Evolutionary conservation across 1,284 basidiomycete species (phyloP), one percentile per base, ranked within the genome.

Genomic region (Tilletiopsis washingtonensis): DNA sequence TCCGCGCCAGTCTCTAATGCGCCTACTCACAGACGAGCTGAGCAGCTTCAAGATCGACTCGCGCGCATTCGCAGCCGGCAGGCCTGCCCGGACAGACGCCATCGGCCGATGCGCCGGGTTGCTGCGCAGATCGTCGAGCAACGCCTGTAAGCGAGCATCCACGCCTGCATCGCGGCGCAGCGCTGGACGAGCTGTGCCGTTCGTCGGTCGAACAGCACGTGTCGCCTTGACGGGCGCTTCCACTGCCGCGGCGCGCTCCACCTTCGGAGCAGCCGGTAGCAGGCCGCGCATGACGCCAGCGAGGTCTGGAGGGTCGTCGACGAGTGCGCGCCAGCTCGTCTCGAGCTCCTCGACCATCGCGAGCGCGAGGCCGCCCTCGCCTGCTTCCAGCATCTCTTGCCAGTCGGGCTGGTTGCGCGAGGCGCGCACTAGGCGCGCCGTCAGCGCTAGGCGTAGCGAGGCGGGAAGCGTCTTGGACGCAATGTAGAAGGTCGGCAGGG

Each of bases 401-500:
- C 79, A 75, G 45, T 81, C 79, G 2, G 77, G 78, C 14, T 74
- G 58, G 44, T 74, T 71, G 45, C 58, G 44, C 40, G 53, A 17
- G 27, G 56, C 57, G 36, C 57, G 47, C 17, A 62, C 45, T 24
- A 74, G 76, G 36, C 78, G 77, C 2, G 82, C 80, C n/a, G 89
- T 79, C 15, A 94, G 78, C 62, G 93, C 83, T 0, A 96, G 80
- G 27, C 88, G 83, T 55, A 94, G 78, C 72, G 94, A 96, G 0
- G 88, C 80, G 0, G 91, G 82, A 5, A 86, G 76, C 0, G 80
- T 80, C 0, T 75, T 69, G 1, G 88, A 90, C 0, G 84, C 80
- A 50, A 94, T 75, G 69, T 84, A 91, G 73, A 91, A 82, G 0
- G 81, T 75, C 0, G 89, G 88, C 4, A 82, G 77, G 53, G 76